Conservation (phyloP, 75 land plant species). For the Larix kaempferi region DNA sequence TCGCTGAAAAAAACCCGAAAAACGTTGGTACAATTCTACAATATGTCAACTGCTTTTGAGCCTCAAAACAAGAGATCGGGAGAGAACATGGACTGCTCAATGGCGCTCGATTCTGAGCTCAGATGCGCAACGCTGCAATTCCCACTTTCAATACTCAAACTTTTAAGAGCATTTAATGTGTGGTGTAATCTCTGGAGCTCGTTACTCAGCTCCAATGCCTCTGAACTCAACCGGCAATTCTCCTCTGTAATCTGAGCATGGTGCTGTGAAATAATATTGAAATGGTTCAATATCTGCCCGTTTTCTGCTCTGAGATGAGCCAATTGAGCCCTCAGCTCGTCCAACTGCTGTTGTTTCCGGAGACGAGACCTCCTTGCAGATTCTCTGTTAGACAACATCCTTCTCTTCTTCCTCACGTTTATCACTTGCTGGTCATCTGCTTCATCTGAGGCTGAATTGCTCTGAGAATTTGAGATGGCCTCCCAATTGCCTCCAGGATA, state of each 20-base stretch:
- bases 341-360: slow-evolving; percentile 86
- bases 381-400: slow-evolving; percentile 86
- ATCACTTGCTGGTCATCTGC: slow-evolving; percentile 41
- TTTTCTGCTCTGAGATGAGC: slow-evolving; percentile 55
- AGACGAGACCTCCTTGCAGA: slow-evolving; percentile 82
- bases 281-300: slow-evolving; percentile 36
- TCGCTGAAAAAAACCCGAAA: too few relatives aligned
- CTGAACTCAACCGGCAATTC: slow-evolving; percentile 48
- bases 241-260: slow-evolving; percentile 41
- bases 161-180: too few relatives aligned
- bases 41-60: too few relatives aligned
- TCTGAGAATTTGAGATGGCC: slow-evolving; percentile 7
- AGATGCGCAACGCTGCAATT: not conserved
- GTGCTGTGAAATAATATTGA: slow-evolving; percentile 50
- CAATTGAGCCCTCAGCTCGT: slow-evolving; percentile 63
- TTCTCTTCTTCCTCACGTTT: slow-evolving; percentile 52
- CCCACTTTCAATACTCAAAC: too few relatives aligned
- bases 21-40: too few relatives aligned
- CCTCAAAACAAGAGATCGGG: slow-evolving; percentile 6
- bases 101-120: not conserved
- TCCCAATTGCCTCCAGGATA: not conserved
- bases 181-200: slow-evolving; percentile 21
- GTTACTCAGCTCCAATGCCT: slow-evolving; percentile 43
- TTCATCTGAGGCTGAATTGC: slow-evolving; percentile 50
- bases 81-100: not conserved